Conservation (phyloP, 2,329 filamentous ascomycete species). For the Cladosporium sp. region DNA sequence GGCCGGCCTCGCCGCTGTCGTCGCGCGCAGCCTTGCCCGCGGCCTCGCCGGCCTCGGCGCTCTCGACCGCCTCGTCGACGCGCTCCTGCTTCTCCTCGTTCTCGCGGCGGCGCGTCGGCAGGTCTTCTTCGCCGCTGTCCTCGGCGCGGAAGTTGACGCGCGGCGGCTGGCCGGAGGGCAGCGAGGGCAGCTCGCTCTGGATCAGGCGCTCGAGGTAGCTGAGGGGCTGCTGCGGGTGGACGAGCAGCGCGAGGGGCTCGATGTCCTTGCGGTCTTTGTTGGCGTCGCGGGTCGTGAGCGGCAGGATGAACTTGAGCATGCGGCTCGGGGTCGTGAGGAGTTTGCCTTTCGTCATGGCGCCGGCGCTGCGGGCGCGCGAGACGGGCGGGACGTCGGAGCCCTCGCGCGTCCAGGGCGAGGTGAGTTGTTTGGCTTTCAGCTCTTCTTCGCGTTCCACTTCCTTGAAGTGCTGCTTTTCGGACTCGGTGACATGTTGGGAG, state of each 20-base stretch:
- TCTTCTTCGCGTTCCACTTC: constrained; percentile 28
- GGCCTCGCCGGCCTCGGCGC: constrained; percentile 45
- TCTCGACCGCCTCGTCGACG: constrained; percentile 38
- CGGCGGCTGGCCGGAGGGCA: constrained; percentile 59
- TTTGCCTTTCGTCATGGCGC: constrained; percentile 65
- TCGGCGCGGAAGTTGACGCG: constrained; percentile 74
- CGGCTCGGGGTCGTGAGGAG: constrained; percentile 74
- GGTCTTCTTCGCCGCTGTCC: constrained; percentile 59
- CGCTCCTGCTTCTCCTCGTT: constrained; percentile 29
- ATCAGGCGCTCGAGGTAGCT: constrained; percentile 86
- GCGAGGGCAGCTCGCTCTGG: constrained; percentile 73
- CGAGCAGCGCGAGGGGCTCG: constrained; percentile 76
- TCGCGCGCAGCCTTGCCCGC: constrained; percentile 41
- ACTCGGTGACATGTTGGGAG: constrained; percentile 38
- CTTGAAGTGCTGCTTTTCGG: constrained; percentile 42
- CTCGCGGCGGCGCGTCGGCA: constrained; percentile 17
- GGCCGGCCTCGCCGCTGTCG: constrained; percentile 29
- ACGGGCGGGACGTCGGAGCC: constrained; percentile 55
- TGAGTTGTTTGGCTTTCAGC: constrained; percentile 50
- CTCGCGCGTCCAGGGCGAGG: constrained; percentile 61
- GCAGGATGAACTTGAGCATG: constrained; percentile 73
- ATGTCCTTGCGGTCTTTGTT: constrained; percentile 60
- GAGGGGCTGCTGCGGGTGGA: constrained; percentile 85
- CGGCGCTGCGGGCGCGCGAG: constrained; percentile 43
- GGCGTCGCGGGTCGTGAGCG: constrained; percentile 58